These are phyloP conservation scores for Paramecium sexaurelia DNA, from an alignment of 73 alveolate genomes.

Conservation along the genomic window DNA sequence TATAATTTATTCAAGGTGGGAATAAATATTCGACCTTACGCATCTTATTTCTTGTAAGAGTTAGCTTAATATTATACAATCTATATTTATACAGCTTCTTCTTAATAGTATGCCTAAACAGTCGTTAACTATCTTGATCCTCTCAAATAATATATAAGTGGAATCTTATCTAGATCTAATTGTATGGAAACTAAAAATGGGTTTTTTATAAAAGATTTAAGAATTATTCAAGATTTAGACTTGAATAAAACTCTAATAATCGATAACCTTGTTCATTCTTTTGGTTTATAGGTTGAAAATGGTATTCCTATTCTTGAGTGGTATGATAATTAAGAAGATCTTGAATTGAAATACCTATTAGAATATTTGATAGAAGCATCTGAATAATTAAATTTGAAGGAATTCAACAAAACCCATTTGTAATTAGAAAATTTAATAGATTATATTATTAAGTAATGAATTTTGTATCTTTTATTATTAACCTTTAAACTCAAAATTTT, in stretches of 20 bases:
- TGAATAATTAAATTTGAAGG: conserved; percentile 65
- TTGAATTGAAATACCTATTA: conserved; percentile 72
- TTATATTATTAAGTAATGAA: neutral
- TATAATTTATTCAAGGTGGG: conserved; percentile 71
- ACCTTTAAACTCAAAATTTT: neutral
- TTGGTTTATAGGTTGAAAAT: conserved; percentile 73
- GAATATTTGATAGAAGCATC: conserved; percentile 69
- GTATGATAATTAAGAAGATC: conserved; percentile 74
- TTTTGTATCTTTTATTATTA: neutral
- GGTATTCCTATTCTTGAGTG: conserved; percentile 80
- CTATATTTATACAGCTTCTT: conserved; percentile 83
- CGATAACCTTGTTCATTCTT: conserved; percentile 77
- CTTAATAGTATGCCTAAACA: conserved; percentile 81
- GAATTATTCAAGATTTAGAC: conserved; percentile 69
- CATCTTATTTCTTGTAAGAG: conserved; percentile 73
- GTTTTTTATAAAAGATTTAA: conserved; percentile 79
- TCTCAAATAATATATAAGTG: conserved; percentile 63
- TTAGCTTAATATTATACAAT: conserved; percentile 79
- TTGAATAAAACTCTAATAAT: conserved; percentile 69
- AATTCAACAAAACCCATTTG: conserved; percentile 12
- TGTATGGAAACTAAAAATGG: conserved; percentile 85
- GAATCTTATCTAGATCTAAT: conserved; percentile 78
- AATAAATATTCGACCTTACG: conserved; percentile 80
- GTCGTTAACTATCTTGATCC: conserved; percentile 83
- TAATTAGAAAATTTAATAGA: conserved; percentile 16